These are phyloP conservation scores for Tetrahymena malaccensis DNA, from an alignment of 73 alveolate genomes.

Conservation along the genomic window DNA sequence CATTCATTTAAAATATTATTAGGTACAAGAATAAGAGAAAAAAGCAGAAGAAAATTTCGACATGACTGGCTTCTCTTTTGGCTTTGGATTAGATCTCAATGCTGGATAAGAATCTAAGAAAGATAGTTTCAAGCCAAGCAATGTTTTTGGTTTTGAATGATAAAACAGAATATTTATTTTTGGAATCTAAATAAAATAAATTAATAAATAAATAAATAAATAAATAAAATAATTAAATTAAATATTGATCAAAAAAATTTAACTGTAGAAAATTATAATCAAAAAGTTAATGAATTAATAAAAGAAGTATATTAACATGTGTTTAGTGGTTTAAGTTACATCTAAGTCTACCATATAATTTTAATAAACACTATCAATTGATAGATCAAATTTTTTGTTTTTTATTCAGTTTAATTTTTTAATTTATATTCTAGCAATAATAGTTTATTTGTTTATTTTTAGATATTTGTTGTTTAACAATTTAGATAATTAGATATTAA, in stretches of 20 bases:
- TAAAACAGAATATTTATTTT: not conserved
- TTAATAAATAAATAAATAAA: too few relatives aligned
- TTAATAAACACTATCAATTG: too few relatives aligned
- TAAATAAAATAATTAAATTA: too few relatives aligned
- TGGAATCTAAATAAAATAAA: too few relatives aligned
- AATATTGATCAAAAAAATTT: too few relatives aligned
- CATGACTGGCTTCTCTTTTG: not conserved
- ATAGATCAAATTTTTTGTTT: too few relatives aligned
- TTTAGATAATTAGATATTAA: not conserved
- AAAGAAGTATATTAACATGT: too few relatives aligned
- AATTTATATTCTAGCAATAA: not conserved
- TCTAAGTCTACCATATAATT: not conserved
- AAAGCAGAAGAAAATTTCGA: not conserved
- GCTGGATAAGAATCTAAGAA: not conserved
- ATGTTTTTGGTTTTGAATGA: not conserved
- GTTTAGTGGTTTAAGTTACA: not conserved
- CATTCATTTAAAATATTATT: not conserved
- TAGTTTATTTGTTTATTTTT: too few relatives aligned
- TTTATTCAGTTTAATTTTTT: too few relatives aligned
- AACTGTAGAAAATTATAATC: not conserved
- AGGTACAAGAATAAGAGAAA: not conserved
- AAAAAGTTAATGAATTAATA: not conserved
- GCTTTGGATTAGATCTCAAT: not conserved
- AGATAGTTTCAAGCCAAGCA: not conserved
- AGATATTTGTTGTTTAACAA: not conserved